Evolutionary conservation across 129 eudicot species (phyloP), one percentile per base, ranked within the genome.

Genomic region (Centaurea solstitialis): DNA sequence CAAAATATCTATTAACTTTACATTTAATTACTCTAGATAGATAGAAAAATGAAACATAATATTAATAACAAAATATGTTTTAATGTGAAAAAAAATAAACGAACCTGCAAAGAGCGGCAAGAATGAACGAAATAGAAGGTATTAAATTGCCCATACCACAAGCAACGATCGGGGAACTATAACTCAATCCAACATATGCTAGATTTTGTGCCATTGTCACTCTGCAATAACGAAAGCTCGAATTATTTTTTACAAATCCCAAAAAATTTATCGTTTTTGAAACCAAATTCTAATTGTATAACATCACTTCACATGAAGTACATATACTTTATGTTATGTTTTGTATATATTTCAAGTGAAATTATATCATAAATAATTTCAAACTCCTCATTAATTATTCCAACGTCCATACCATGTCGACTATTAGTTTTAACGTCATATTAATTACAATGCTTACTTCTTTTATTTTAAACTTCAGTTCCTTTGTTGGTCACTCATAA

Each of bases 111-210:
- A 90, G 18, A 72, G 85, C 68, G 17, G 87, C 82, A 21, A 93
- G 89, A 83, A 90, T 23, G 87, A 88, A 93, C 11, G 93, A 87
- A 57, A 87, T 70, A 59, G 92, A 87, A 7, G 96, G 97, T 70
- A 87, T 85, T 74, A 90, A 69, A 47, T 88, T 87, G 50, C 87
- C 92, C 93, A 90, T 89, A 50, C 92, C 89, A 79, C 84, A 80
- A 45, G 90, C 97, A 80, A 92, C 89, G 38, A 92, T 92, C 3
- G 97, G 97, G 39, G 97, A 92, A 69, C 97, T 92, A 74, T 90
- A 90, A 78, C 91, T 87, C 50, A 92, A 77, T 4, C 97, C 97
- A 30, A 87, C 82, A 79, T 82, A 90, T 35, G 92, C 91, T 50
- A 92, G 89, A 81, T 87, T 92, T 75, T 90, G 97, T 70, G 94